A percentile compares a stretch with the other conserved stretches of the same genome.
Evolutionary conservation across 192 early-diverging fungal genomes (phyloP).

Genomic region (Coemansia sp.): DNA sequence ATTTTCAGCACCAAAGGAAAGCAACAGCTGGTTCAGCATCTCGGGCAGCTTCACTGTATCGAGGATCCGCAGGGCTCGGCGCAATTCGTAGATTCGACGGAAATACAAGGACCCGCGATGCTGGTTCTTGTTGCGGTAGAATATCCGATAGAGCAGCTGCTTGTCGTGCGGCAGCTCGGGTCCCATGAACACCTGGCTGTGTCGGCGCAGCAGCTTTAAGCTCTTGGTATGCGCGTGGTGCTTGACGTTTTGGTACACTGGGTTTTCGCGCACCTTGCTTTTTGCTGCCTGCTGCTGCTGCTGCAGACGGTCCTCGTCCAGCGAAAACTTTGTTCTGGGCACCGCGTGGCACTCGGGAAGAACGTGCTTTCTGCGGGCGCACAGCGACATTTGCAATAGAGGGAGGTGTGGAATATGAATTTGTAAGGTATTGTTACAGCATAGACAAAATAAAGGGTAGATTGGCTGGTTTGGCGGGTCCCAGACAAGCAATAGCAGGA

Average conservation of each 20-base stretch:
- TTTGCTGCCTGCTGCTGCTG: constrained; percentile 1
- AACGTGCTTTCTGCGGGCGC: background rate
- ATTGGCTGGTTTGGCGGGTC: too few relatives aligned
- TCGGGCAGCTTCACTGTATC: constrained; percentile 7
- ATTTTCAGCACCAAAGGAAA: constrained; percentile 7
- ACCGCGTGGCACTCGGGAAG: constrained; percentile 40
- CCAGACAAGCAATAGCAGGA: too few relatives aligned
- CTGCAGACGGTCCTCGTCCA: background rate
- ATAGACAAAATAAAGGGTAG: too few relatives aligned
- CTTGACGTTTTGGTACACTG: constrained; percentile 33
- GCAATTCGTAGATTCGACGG: constrained; percentile 26
- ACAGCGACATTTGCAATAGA: background rate
- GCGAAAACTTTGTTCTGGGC: constrained; percentile 24
- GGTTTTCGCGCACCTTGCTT: constrained; percentile 16
- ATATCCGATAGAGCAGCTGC: constrained; percentile 24
- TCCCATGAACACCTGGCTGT: background rate
- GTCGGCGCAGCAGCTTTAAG: constrained; percentile 4
- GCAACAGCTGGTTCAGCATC: constrained; percentile 4
- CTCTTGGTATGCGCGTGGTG: constrained; percentile 17
- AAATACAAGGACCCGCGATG: constrained; percentile 26
- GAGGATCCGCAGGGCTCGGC: constrained; percentile 25
- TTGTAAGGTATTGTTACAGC: too few relatives aligned
- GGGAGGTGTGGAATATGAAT: too few relatives aligned
- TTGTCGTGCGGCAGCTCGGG: constrained; percentile 27
- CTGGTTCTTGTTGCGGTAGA: constrained; percentile 49